phyloP scores from a whole-genome alignment of 352 stramenopile genomes.

The Globisporangium nunn region DNA sequence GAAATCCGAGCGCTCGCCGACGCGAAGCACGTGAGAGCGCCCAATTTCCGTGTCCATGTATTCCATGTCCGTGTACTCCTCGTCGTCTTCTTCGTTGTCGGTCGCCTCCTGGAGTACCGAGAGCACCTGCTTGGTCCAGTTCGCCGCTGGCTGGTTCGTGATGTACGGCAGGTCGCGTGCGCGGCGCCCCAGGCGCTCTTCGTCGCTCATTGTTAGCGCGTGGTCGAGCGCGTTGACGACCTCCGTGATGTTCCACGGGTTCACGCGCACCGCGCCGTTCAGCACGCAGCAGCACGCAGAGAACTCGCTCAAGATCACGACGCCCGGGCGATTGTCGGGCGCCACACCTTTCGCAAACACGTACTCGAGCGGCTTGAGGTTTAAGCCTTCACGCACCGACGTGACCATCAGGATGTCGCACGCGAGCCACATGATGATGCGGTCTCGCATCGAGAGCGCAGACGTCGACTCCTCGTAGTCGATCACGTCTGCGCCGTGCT shows the following conservation, averaged over 20 bases:
- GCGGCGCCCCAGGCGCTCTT: conserved; percentile 86
- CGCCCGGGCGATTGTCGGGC: conserved; percentile 70
- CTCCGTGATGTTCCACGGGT: conserved; percentile 96
- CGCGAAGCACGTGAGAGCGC: conserved; percentile 60
- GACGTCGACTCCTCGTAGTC: conserved; percentile 86
- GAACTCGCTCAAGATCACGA: conserved; percentile 97
- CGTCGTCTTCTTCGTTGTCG: conserved; percentile 56
- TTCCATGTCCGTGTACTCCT: conserved; percentile 80
- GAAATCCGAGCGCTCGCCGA: conserved; percentile 67
- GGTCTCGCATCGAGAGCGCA: conserved; percentile 82
- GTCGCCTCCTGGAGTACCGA: conserved; percentile 76
- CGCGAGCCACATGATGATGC: conserved; percentile 91
- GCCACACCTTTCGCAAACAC: conserved; percentile 78
- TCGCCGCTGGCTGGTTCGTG: conserved; percentile 84
- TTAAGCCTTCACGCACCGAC: conserved; percentile 96
- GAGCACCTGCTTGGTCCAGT: conserved; percentile 96
- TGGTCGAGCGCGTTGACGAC: conserved; percentile 89
- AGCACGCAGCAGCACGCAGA: conserved; percentile 94
- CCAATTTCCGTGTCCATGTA: conserved; percentile 86
- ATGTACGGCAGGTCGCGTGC: conserved; percentile 97
- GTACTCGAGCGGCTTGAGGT: conserved; percentile 95
- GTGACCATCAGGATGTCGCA: conserved; percentile 95
- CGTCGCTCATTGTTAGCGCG: conserved; percentile 88
- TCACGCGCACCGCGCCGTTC: conserved; percentile 94
- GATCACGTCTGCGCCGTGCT: conserved; percentile 65